Conservation (phyloP, 1,139 yeast species). For the Williopsis jadinii region DNA sequence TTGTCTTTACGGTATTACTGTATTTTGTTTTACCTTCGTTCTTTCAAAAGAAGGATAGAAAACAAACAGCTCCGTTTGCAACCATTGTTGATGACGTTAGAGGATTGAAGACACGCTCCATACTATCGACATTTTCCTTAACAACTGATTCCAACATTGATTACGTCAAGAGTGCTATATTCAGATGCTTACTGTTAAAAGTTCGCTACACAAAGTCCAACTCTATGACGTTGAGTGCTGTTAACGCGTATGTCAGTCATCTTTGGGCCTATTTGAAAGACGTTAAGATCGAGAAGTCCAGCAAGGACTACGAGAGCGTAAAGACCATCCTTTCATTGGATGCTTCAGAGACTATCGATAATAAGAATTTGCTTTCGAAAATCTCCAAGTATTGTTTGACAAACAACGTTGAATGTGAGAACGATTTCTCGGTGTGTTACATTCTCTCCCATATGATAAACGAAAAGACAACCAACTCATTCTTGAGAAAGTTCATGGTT, state of each 20-base stretch:
- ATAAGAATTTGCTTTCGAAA: slow-evolving; percentile 16
- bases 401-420: slow-evolving; percentile 8
- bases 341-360: slow-evolving; percentile 20
- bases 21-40: slow-evolving; percentile 23
- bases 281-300: slow-evolving; percentile 11
- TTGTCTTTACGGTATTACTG: slow-evolving; percentile 21
- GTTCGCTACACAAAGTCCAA: slow-evolving; percentile 16
- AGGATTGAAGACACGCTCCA: slow-evolving; percentile 11
- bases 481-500: slow-evolving; percentile 14
- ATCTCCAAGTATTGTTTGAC: slow-evolving; percentile 10
- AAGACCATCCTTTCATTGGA: slow-evolving; percentile 21
- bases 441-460: slow-evolving; percentile 14
- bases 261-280: slow-evolving; percentile 23
- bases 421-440: slow-evolving; percentile 10
- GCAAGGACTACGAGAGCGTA: slow-evolving; percentile 20
- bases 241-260: slow-evolving; percentile 19
- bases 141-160: slow-evolving; percentile 18
- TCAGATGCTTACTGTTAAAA: slow-evolving; percentile 24
- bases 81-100: slow-evolving; percentile 15
- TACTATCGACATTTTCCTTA: slow-evolving; percentile 18
- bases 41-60: slow-evolving; percentile 13
- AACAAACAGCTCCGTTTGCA: neutral
- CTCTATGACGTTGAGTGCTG: slow-evolving; percentile 12
- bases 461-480: slow-evolving; percentile 14
- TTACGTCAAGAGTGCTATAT: slow-evolving; percentile 23